Conservation (phyloP, 495 filamentous ascomycete genomes). For the Penicillium canariense region DNA sequence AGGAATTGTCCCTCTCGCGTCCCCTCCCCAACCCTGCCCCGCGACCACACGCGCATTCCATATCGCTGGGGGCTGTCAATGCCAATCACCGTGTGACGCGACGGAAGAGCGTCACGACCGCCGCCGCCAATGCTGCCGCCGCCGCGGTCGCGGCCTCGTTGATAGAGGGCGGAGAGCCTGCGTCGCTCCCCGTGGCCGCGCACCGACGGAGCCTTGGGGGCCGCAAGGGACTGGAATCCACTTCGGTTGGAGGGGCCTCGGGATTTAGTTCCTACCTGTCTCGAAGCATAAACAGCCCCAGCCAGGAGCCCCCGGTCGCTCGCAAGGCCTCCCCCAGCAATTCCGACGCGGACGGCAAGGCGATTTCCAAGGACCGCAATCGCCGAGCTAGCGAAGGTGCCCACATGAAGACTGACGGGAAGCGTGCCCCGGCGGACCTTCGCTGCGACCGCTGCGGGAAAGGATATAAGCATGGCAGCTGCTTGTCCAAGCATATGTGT, state of each 20-base stretch:
- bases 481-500: conserved; percentile 99
- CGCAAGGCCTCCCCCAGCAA: conserved; percentile 46
- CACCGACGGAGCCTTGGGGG: conserved; percentile 48
- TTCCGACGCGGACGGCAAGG: conserved; percentile 51
- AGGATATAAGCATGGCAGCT: conserved; percentile 99
- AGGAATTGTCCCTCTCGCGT: conserved; percentile 50
- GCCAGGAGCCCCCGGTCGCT: conserved; percentile 48
- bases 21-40: conserved; percentile 50
- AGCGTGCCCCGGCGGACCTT: conserved; percentile 75
- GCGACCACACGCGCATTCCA: conserved; percentile 79
- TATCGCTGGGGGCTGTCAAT: conserved; percentile 77
- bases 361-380: conserved; percentile 65
- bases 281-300: conserved; percentile 52
- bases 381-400: conserved; percentile 86
- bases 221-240: conserved; percentile 48
- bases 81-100: conserved; percentile 81
- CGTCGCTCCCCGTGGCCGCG: conserved; percentile 31
- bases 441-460: conserved; percentile 98
- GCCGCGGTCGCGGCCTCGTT: conserved; percentile 75
- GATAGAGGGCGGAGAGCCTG: conserved; percentile 54
- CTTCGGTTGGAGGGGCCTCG: conserved; percentile 37
- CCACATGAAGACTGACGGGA: conserved; percentile 72
- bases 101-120: conserved; percentile 87
- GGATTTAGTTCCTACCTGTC: conserved; percentile 44
- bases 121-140: conserved; percentile 68